These are phyloP conservation scores for Nakaseomyces bracarensis DNA, from an alignment of 1,139 yeast genomes.

Conservation along the genomic window DNA sequence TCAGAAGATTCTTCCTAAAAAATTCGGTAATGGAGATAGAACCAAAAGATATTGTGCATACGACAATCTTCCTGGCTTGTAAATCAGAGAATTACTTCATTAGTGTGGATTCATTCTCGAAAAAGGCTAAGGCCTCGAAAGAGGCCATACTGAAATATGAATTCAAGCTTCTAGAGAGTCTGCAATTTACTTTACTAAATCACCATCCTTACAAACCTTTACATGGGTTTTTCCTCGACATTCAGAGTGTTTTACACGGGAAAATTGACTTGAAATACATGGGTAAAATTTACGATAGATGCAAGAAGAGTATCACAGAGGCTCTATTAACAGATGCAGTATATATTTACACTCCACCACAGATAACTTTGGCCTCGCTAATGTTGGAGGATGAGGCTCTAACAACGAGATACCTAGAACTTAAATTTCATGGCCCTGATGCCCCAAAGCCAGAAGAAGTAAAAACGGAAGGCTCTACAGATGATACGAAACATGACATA, in stretches of 20 bases:
- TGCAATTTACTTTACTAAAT: slow-evolving; percentile 70
- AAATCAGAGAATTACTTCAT: slow-evolving; percentile 88
- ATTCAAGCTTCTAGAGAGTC: slow-evolving; percentile 61
- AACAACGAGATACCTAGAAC: slow-evolving; percentile 55
- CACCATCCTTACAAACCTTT: slow-evolving; percentile 85
- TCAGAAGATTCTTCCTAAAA: slow-evolving; percentile 69
- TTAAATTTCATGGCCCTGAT: slow-evolving; percentile 38
- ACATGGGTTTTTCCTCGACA: slow-evolving; percentile 86
- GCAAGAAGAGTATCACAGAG: slow-evolving; percentile 56
- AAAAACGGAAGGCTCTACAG: slow-evolving; percentile 6
- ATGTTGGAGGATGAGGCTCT: slow-evolving; percentile 57
- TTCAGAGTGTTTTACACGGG: slow-evolving; percentile 54
- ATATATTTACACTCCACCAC: slow-evolving; percentile 85
- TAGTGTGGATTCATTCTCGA: slow-evolving; percentile 73
- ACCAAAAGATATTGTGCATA: slow-evolving; percentile 74
- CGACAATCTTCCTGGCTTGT: slow-evolving; percentile 86
- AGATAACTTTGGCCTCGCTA: slow-evolving; percentile 82
- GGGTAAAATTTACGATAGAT: slow-evolving; percentile 54
- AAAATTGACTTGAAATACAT: slow-evolving; percentile 32
- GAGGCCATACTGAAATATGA: slow-evolving; percentile 70
- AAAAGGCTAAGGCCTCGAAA: slow-evolving; percentile 53
- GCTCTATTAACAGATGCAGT: slow-evolving; percentile 65
- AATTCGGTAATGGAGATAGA: slow-evolving; percentile 80
- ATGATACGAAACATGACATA: slow-evolving; percentile 8
- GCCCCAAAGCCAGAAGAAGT: slow-evolving; percentile 8